phyloP scores from a whole-genome alignment of 2,329 filamentous ascomycete species.

The Claviceps sp. region DNA sequence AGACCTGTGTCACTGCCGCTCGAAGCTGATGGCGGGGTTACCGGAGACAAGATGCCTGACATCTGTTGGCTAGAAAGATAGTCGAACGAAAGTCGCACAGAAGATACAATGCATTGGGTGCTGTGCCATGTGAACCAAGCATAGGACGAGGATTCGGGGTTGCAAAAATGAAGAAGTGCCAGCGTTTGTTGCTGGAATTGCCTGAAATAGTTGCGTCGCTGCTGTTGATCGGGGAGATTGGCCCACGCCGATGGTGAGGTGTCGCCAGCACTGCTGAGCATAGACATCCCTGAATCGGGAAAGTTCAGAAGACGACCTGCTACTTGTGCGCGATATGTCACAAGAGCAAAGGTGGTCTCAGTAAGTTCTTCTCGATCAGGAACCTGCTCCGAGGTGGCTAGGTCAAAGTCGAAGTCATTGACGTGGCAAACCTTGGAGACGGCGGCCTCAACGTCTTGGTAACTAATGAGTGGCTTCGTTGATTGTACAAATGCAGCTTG shows the following conservation, averaged over 20 bases:
- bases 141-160: constrained; percentile 6
- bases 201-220: not conserved
- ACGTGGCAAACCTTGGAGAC: constrained; percentile 2
- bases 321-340: constrained; percentile 4
- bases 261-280: not conserved
- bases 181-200: constrained; percentile 5
- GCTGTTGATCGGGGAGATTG: not conserved
- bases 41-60: not conserved
- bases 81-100: constrained; percentile 1
- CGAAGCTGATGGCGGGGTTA: not conserved
- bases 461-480: constrained; percentile 4
- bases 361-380: constrained; percentile 6
- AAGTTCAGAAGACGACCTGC: constrained; percentile 3
- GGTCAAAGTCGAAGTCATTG: constrained; percentile 7
- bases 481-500: constrained; percentile 5
- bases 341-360: constrained; percentile 6
- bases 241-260: not conserved
- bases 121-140: constrained; percentile 9
- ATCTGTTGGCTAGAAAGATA: constrained; percentile 1
- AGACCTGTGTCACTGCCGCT: constrained; percentile 1
- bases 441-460: constrained; percentile 1
- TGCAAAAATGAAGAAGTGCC: constrained; percentile 6
- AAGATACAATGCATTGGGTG: constrained; percentile 7
- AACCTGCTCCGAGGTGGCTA: not conserved
- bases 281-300: not conserved